Evolutionary conservation across 306 rosid species (phyloP).

Genomic region (Acacia crassicarpa): DNA sequence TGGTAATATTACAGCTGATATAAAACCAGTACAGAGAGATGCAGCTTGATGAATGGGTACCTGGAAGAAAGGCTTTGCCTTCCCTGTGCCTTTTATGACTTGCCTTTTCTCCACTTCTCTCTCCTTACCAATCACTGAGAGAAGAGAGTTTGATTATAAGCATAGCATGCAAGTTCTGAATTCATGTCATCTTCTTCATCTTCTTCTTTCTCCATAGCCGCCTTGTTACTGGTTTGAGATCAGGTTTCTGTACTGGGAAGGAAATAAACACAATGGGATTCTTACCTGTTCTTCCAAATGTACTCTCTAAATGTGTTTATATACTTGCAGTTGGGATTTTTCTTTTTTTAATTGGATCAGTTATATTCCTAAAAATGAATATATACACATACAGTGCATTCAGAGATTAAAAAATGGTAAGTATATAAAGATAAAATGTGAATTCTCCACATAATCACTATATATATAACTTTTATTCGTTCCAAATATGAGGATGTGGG

Average conservation of each 20-base stretch:
- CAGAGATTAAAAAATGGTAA: neutral
- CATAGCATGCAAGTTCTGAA: neutral
- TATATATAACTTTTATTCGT: neutral
- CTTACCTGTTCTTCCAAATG: neutral
- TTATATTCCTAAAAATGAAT: neutral
- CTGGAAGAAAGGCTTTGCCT: constrained; percentile 86
- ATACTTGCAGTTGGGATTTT: constrained; percentile 12
- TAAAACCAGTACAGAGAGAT: constrained; percentile 14
- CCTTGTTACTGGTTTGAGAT: constrained; percentile 18
- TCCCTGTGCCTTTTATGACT: constrained; percentile 76
- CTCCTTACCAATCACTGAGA: constrained; percentile 39
- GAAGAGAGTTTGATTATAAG: constrained; percentile 31
- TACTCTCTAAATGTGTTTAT: constrained; percentile 19
- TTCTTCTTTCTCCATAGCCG: constrained; percentile 56
- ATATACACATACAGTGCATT: neutral
- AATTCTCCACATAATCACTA: neutral
- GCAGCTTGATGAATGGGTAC: constrained; percentile 29
- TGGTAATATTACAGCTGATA: neutral
- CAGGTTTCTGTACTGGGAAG: neutral
- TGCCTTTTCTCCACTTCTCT: constrained; percentile 55
- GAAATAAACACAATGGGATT: constrained; percentile 20
- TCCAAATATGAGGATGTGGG: neutral
- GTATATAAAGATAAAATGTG: neutral
- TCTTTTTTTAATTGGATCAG: neutral
- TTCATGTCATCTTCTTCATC: constrained; percentile 36